Base-by-base conservation (phyloP, 306 rosid species). In the Lathyrus oleraceus region DNA sequence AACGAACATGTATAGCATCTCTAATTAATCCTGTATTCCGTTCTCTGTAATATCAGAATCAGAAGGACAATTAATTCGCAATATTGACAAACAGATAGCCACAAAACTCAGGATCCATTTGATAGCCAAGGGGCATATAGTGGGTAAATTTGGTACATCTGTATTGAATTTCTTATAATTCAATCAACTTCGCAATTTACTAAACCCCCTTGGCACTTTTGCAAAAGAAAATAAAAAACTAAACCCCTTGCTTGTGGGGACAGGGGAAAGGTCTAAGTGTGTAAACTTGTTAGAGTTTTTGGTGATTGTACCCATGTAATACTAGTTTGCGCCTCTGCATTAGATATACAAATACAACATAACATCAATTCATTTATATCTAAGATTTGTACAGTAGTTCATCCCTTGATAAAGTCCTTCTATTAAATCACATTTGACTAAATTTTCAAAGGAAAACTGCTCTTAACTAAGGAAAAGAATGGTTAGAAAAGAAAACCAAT, bases 1-100 rank as follows among this genome's bases (percentile, higher is more conserved):
- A 94, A 42, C 99, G 97, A 64, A 76, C 71, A 69, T 79, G 99
- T 80, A 94, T 81, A 28, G 96, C 92, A 61, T 94, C 99, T 78
- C 86, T 87, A 27, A 94, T 91, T 70, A 85, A 78, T 77, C 86
- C 85, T 44, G 92, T 91, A 44, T 83, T 91, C 36, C 82, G 81
- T 32, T 94, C 97, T 74, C 99, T 94, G 95, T 70, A 83, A 72
- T 61, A 67, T 74, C 74, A 47, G 30, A 70, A 79, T 67, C 67
- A 48, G 32, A 69, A 74, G 65, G 76, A 66, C 42, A n/a, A 61
- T 71, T 16, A 79, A 21, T 65, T 61, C 20, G 56, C 35, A 51
- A 64, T 43, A 71, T 23, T 61, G 43, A 70, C 62, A 71, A 65
- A 69, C 42, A 61, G 28, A 67, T 38, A 56, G 27, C 45, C 44